Percentiles rank a stretch among this genome's conserved stretches.
Conservation (phyloP, 495 filamentous ascomycete genomes). For the Talaromyces thailandensis region DNA sequence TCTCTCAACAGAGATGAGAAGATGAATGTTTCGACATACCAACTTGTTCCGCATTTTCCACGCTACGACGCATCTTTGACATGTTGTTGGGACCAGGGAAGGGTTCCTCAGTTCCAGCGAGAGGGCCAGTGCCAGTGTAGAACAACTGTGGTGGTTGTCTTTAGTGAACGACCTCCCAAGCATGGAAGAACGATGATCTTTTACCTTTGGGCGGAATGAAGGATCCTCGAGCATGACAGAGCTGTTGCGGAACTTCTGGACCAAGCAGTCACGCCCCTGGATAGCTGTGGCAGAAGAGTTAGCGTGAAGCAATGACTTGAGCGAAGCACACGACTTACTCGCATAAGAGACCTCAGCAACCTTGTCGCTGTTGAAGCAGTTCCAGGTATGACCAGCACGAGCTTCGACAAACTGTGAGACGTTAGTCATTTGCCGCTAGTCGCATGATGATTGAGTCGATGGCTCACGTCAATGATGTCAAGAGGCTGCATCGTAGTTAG, state of each 20-base stretch:
- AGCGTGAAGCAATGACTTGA: not conserved
- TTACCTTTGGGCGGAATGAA: conserved; percentile 77
- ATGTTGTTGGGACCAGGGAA: conserved; percentile 76
- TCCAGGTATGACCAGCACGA: conserved; percentile 67
- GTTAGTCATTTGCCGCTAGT: conserved; percentile 18
- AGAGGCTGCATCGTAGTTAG: conserved; percentile 43
- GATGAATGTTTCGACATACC: conserved; percentile 42
- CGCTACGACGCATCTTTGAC: conserved; percentile 75
- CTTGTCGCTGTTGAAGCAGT: conserved; percentile 75
- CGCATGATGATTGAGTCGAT: conserved; percentile 5
- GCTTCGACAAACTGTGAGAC: conserved; percentile 60
- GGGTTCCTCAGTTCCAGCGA: conserved; percentile 50
- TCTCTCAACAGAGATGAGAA: not conserved
- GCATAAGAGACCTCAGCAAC: conserved; percentile 89
- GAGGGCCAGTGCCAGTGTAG: conserved; percentile 32
- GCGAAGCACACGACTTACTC: conserved; percentile 45
- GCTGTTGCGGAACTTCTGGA: conserved; percentile 94
- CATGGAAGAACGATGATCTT: not conserved
- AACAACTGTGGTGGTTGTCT: conserved; percentile 30
- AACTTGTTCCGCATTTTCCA: conserved; percentile 78
- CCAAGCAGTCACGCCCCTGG: conserved; percentile 81
- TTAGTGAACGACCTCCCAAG: conserved; percentile 2
- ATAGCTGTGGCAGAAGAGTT: conserved; percentile 49
- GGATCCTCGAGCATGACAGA: conserved; percentile 82
- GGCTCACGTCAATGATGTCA: conserved; percentile 62